These are phyloP conservation scores for Amniculicola lignicola DNA, from an alignment of 495 filamentous ascomycete genomes.

Conservation along the genomic window DNA sequence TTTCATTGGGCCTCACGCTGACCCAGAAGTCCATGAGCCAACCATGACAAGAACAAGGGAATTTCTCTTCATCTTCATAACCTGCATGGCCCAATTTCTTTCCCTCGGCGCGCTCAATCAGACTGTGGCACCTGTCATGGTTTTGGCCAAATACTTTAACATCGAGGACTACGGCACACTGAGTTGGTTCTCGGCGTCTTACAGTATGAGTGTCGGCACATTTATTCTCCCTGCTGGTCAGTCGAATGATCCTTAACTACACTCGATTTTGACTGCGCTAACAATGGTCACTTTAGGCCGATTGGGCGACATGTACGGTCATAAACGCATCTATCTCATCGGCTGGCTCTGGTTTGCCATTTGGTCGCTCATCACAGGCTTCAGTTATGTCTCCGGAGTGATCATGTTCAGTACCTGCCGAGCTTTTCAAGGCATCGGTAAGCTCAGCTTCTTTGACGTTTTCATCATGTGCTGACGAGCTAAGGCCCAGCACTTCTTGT, in stretches of 20 bases:
- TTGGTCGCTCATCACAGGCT: conserved; percentile 36
- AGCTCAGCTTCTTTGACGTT: background rate
- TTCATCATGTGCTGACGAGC: conserved; percentile 43
- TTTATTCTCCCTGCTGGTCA: conserved; percentile 37
- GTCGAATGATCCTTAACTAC: background rate
- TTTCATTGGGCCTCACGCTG: background rate
- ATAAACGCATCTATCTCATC: conserved; percentile 35
- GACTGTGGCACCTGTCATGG: conserved; percentile 27
- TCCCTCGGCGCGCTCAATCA: conserved; percentile 29
- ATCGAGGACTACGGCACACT: conserved; percentile 31
- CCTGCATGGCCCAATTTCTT: conserved; percentile 47
- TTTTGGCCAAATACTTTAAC: conserved; percentile 24
- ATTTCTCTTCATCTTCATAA: conserved; percentile 20
- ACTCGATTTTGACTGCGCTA: too few species aligned
- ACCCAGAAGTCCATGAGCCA: background rate
- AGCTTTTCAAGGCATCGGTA: conserved; percentile 34
- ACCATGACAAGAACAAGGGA: conserved; percentile 2
- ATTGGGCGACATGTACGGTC: conserved; percentile 38
- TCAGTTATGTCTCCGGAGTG: conserved; percentile 40
- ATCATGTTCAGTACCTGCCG: conserved; percentile 52
- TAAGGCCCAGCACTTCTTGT: conserved; percentile 51
- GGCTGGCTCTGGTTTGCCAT: conserved; percentile 35
- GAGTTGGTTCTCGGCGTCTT: conserved; percentile 37
- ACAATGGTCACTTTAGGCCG: conserved; percentile 19
- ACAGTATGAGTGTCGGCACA: conserved; percentile 35